These are phyloP conservation scores for Hypsizygus marmoreus DNA, from an alignment of 768 basidiomycete genomes.

Conservation along the genomic window DNA sequence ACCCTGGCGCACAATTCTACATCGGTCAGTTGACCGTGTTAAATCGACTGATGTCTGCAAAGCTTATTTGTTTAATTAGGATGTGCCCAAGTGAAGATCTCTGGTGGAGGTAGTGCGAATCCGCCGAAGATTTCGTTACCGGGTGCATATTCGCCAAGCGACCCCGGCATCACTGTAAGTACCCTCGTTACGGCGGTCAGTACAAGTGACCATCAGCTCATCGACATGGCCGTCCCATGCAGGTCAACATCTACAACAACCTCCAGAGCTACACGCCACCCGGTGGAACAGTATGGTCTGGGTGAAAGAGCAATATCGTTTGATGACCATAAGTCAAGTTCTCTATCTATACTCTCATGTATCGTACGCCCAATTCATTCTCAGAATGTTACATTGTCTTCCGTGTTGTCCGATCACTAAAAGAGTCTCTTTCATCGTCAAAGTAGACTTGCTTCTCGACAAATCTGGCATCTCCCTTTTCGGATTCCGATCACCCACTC, in stretches of 20 bases:
- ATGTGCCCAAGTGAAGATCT: conserved; percentile 52
- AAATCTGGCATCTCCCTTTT: too few relatives aligned
- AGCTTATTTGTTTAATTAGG: conserved; percentile 22
- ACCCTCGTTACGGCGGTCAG: neutral
- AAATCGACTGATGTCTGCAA: neutral
- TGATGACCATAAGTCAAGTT: neutral
- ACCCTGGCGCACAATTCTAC: conserved; percentile 54
- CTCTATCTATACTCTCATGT: neutral
- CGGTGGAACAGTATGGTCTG: conserved; percentile 41
- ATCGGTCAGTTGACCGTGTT: conserved; percentile 29
- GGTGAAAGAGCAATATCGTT: conserved; percentile 22
- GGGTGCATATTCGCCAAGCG: conserved; percentile 45
- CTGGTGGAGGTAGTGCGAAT: conserved; percentile 44
- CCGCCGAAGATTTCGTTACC: conserved; percentile 52
- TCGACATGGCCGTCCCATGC: too few relatives aligned
- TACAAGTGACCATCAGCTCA: too few relatives aligned
- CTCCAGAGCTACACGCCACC: conserved; percentile 51
- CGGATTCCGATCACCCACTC: too few relatives aligned
- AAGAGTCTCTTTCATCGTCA: too few relatives aligned
- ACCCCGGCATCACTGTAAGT: conserved; percentile 52
- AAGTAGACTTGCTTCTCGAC: too few relatives aligned
- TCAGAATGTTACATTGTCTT: too few relatives aligned
- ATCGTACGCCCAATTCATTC: too few relatives aligned
- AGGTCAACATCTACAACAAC: conserved; percentile 60
- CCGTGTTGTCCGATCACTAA: too few relatives aligned